Conservation (phyloP, 495 filamentous ascomycete species). For the Polyplosphaeria fusca region DNA sequence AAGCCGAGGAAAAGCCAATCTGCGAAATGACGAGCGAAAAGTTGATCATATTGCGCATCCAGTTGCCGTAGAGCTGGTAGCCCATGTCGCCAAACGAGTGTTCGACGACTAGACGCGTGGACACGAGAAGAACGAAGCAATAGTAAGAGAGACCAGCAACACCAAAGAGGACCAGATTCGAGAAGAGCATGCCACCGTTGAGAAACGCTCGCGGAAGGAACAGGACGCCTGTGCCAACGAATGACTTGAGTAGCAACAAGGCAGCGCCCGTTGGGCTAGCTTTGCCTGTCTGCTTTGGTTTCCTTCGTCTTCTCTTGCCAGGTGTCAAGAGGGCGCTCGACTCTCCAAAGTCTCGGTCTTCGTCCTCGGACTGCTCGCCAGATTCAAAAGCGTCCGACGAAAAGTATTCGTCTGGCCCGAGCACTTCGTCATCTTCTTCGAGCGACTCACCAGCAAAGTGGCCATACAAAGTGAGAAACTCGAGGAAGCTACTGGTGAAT, state of each 20-base stretch:
- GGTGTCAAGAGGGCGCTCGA: slow-evolving; percentile 75
- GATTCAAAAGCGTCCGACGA: slow-evolving; percentile 61
- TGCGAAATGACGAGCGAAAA: slow-evolving; percentile 89
- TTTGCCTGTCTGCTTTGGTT: slow-evolving; percentile 65
- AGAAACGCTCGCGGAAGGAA: slow-evolving; percentile 91
- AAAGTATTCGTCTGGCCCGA: slow-evolving; percentile 82
- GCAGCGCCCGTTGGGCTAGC: slow-evolving; percentile 71
- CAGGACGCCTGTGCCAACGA: slow-evolving; percentile 95
- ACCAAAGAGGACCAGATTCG: slow-evolving; percentile 78
- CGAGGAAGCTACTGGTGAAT: slow-evolving; percentile 86
- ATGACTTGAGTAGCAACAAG: slow-evolving; percentile 87
- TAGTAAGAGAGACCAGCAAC: slow-evolving; percentile 88
- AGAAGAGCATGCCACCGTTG: slow-evolving; percentile 97
- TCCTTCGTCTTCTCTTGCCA: slow-evolving; percentile 65
- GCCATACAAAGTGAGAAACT: slow-evolving; percentile 90
- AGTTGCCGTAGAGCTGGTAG: slow-evolving; percentile 82
- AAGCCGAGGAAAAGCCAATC: slow-evolving; percentile 93
- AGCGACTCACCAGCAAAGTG: slow-evolving; percentile 97
- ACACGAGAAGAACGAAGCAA: slow-evolving; percentile 90
- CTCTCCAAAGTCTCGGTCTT: slow-evolving; percentile 70
- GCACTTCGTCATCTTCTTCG: slow-evolving; percentile 88
- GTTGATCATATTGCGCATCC: slow-evolving; percentile 84
- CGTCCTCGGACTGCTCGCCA: slow-evolving; percentile 50
- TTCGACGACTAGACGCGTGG: slow-evolving; percentile 75
- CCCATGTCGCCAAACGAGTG: slow-evolving; percentile 97